A percentile compares a stretch with the other conserved stretches of the same genome.
Conservation (phyloP, 2,329 filamentous ascomycete genomes). For the Aureobasidium sp. region DNA sequence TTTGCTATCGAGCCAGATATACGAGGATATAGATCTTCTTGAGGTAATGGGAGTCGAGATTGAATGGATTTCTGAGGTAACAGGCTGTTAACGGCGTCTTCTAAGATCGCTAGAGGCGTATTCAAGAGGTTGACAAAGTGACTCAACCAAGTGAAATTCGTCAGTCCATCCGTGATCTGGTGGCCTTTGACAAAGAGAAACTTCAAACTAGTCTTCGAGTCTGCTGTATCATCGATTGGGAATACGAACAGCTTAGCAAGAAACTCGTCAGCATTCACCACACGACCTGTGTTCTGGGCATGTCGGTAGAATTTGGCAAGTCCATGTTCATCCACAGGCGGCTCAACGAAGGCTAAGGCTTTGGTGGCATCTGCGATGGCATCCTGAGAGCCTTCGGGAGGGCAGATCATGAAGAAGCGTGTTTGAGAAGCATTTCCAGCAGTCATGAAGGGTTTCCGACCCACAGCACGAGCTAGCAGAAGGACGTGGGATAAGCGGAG, state of each 20-base stretch:
- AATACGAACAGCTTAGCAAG: constrained; percentile 34
- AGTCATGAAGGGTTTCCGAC: constrained; percentile 15
- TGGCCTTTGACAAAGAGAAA: constrained; percentile 35
- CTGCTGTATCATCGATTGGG: constrained; percentile 17
- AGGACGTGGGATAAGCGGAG: constrained; percentile 14
- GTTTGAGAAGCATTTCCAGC: constrained; percentile 12
- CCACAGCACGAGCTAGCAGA: constrained; percentile 23
- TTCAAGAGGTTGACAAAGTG: constrained; percentile 33
- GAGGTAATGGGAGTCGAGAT: constrained; percentile 31
- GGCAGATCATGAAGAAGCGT: constrained; percentile 28
- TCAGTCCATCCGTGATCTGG: constrained; percentile 37
- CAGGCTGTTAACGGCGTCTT: constrained; percentile 16
- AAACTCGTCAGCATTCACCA: constrained; percentile 29
- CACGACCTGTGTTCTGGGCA: constrained; percentile 30
- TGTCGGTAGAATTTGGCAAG: constrained; percentile 29
- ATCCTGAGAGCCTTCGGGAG: constrained; percentile 21
- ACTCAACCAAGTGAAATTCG: constrained; percentile 33
- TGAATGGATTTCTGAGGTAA: constrained; percentile 19
- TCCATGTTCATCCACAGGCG: constrained; percentile 25
- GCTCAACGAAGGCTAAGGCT: constrained; percentile 30
- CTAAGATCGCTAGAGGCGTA: constrained; percentile 17
- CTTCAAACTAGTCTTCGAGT: constrained; percentile 24
- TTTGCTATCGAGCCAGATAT: constrained; percentile 29
- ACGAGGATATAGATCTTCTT: constrained; percentile 38
- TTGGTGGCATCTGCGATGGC: constrained; percentile 24